phyloP scores from a whole-genome alignment of 106 monocot species.

The Acanthochlamys bracteata region DNA sequence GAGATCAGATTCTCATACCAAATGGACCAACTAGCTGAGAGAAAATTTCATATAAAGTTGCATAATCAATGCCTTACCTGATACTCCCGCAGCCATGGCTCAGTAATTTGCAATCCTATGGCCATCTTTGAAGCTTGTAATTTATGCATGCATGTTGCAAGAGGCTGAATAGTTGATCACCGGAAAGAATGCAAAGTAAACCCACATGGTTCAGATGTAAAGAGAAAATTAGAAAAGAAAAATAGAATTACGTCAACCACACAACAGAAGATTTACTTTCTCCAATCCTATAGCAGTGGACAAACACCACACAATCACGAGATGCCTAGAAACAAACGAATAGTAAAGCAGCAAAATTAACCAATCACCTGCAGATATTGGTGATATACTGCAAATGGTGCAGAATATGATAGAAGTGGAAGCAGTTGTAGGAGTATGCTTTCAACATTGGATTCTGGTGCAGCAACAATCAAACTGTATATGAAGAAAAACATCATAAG shows the following conservation, averaged over 20 bases:
- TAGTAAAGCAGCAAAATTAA: not conserved
- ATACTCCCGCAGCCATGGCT: constrained; percentile 78
- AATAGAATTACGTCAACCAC: not conserved
- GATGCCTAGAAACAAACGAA: not conserved
- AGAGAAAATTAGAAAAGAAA: not conserved
- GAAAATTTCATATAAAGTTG: not conserved
- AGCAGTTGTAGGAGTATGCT: constrained; percentile 55
- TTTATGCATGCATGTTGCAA: constrained; percentile 54
- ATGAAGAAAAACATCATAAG: not conserved
- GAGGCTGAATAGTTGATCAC: constrained; percentile 27
- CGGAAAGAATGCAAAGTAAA: not conserved
- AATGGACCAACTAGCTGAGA: not conserved
- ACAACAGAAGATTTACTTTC: not conserved
- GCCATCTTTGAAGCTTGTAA: constrained; percentile 60
- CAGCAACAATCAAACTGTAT: constrained; percentile 81
- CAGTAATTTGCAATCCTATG: constrained; percentile 52
- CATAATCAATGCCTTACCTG: constrained; percentile 30
- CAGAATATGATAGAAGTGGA: constrained; percentile 76
- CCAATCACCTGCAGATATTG: constrained; percentile 77
- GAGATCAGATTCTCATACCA: no score
- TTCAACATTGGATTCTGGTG: constrained; percentile 55
- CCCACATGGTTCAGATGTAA: not conserved
- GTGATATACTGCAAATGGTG: constrained; percentile 83
- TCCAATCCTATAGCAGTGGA: not conserved
- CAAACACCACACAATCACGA: not conserved